phyloP scores from a whole-genome alignment of 768 basidiomycete genomes.

The Suillus cothurnatus region DNA sequence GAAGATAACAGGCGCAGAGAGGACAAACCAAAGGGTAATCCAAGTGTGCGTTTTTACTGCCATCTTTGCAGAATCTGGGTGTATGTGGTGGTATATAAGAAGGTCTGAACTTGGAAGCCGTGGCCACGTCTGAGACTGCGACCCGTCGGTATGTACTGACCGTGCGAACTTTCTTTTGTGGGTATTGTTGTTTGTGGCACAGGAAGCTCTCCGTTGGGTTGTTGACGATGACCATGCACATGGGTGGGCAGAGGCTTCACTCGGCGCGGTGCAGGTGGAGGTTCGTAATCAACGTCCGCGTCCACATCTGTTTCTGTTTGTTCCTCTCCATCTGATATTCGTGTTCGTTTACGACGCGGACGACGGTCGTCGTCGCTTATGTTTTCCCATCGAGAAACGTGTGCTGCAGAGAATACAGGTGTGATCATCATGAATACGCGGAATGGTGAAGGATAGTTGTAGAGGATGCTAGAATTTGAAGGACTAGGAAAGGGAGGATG shows the following conservation, averaged over 20 bases:
- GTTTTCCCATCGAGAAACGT: slow-evolving; percentile 28
- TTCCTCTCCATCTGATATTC: slow-evolving; percentile 6
- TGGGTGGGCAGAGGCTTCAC: slow-evolving; percentile 4
- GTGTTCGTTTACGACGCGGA: slow-evolving; percentile 3
- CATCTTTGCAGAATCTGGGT: slow-evolving; percentile 36
- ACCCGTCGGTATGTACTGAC: slow-evolving; percentile 6
- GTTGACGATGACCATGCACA: slow-evolving; percentile 5
- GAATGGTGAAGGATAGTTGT: not conserved
- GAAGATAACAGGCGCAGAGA: slow-evolving; percentile 52
- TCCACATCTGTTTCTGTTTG: slow-evolving; percentile 1
- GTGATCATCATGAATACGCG: slow-evolving; percentile 16
- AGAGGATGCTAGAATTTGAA: not conserved
- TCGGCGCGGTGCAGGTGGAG: not conserved
- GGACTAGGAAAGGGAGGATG: not conserved
- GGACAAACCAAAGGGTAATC: slow-evolving; percentile 69
- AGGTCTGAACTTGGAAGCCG: slow-evolving; percentile 4
- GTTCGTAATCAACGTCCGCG: not conserved
- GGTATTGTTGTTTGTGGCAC: not conserved
- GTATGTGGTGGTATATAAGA: slow-evolving; percentile 5
- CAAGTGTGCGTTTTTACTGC: slow-evolving; percentile 53
- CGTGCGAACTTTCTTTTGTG: slow-evolving; percentile 9
- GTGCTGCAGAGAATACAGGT: slow-evolving; percentile 36
- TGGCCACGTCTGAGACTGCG: not conserved
- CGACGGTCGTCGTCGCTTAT: slow-evolving; percentile 11
- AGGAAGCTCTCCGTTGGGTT: not conserved